Percentiles rank a stretch among this genome's conserved stretches.
Evolutionary conservation across 306 rosid species (phyloP).

Genomic region (Urtica urens): DNA sequence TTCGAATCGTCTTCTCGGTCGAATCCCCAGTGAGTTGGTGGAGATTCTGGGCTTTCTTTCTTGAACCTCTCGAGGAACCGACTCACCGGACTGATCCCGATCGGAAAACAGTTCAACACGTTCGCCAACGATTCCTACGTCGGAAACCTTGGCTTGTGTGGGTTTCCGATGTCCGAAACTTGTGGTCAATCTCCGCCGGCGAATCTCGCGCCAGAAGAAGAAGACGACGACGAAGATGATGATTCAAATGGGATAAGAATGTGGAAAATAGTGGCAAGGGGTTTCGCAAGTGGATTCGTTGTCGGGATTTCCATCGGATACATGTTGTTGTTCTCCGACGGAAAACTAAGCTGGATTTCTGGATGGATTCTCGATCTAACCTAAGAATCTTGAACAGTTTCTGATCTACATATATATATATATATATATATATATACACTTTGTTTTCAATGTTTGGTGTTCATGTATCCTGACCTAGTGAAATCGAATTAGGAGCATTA

Average conservation of each 20-base stretch:
- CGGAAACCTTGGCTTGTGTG: slow-evolving; percentile 21
- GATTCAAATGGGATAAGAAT: slow-evolving; percentile 6
- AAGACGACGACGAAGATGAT: slow-evolving; percentile 5
- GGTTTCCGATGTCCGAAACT: slow-evolving; percentile 21
- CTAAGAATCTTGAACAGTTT: too few relatives aligned
- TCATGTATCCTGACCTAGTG: too few relatives aligned
- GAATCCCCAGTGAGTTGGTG: not conserved
- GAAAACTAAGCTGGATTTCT: not conserved
- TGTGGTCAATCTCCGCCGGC: not conserved
- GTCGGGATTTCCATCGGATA: slow-evolving; percentile 17
- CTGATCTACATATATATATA: too few relatives aligned
- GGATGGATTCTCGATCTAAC: too few relatives aligned
- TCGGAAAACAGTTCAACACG: slow-evolving; percentile 24
- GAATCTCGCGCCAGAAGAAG: not conserved
- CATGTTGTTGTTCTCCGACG: not conserved
- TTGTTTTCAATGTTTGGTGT: too few relatives aligned
- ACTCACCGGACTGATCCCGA: slow-evolving; percentile 21
- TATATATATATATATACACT: too few relatives aligned
- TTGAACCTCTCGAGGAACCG: slow-evolving; percentile 31
- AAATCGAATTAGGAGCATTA: too few relatives aligned
- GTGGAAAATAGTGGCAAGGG: slow-evolving; percentile 16
- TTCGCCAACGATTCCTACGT: slow-evolving; percentile 18
- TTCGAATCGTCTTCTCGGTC: not conserved
- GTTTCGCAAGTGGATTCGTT: slow-evolving; percentile 21
- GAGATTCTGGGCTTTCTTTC: not conserved